Base-by-base conservation (phyloP, 192 early-diverging fungal genomes). In the Coemansia sp. region DNA sequence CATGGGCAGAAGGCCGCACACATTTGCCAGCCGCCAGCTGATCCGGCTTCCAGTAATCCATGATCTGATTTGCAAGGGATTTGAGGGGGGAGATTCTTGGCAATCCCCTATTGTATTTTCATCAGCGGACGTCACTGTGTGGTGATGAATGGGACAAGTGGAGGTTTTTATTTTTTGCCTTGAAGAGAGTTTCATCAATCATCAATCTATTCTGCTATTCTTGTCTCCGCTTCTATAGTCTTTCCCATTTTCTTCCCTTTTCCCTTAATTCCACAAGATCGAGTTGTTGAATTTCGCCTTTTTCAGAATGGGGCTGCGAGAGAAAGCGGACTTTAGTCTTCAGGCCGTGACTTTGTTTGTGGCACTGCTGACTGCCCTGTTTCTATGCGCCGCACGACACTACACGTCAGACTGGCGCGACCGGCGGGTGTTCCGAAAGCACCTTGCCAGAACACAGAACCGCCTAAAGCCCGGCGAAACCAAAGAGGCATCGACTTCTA, bases 371-470 rank as follows among this genome's bases (percentile, higher is more conserved):
- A 26, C 53, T 9, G 43, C 72, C 10, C 49, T 81, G 41, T 65
- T 69, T 23, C 66, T 81, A 11, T 40, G 47, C 1, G 73, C 70
- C 0, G 66, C 73, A 5, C 63, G 73, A 15, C 56, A 71, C n/a
- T 81, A 81, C 58, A 75, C 78, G 26, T 67, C 45, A 21, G 78
- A 75, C 61, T 81, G 78, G 78, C 72, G 78, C 5, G 73, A 75
- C 48, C 78, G 78, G 3, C 69, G 73, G 15, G 39, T 67, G 42
- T 75, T 81, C 56, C 64, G 60, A n/a, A 73, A 72, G 18, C 69
- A 66, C 21, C 69, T 81, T 56, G 65, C 48, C 6, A 41, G 42
- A 15, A 75, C 78, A n/a, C 73, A 69, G 9, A 49, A 53, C 13
- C 59, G 70, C 3, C 65, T 80, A 15, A 47, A 41, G 32, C 41